Percentiles rank a stretch among this genome's conserved stretches.
These are phyloP conservation scores for Suillus subaureus DNA, from an alignment of 768 basidiomycete species.

Conservation along the genomic window DNA sequence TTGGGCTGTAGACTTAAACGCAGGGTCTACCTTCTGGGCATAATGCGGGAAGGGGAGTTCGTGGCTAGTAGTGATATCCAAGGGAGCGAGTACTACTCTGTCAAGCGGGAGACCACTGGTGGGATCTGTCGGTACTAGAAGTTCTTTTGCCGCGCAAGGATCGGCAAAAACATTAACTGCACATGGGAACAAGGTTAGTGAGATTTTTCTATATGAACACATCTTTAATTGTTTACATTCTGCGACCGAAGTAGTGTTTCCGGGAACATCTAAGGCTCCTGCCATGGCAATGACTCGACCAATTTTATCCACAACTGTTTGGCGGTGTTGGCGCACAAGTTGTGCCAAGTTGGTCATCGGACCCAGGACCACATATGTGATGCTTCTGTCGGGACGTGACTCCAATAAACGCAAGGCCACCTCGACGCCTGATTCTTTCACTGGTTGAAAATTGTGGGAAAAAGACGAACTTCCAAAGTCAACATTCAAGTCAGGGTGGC, in stretches of 20 bases:
- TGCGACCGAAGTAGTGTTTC: constrained; percentile 79
- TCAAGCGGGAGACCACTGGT: constrained; percentile 58
- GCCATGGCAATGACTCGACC: constrained; percentile 90
- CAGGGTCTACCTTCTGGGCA: constrained; percentile 56
- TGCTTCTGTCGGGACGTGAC: constrained; percentile 47
- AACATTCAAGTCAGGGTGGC: constrained; percentile 65
- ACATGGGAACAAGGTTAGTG: neutral
- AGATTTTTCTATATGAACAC: constrained; percentile 4
- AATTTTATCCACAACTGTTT: constrained; percentile 56
- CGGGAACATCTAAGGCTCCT: constrained; percentile 90
- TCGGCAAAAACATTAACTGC: constrained; percentile 88
- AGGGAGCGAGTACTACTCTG: constrained; percentile 68
- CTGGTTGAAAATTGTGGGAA: constrained; percentile 49
- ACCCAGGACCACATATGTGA: constrained; percentile 76
- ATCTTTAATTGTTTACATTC: constrained; percentile 62
- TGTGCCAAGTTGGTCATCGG: constrained; percentile 81
- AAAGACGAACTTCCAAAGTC: constrained; percentile 18
- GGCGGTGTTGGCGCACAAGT: constrained; percentile 57
- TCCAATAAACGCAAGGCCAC: constrained; percentile 58
- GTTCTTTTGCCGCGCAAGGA: constrained; percentile 76
- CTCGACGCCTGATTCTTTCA: constrained; percentile 50
- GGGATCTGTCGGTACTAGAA: constrained; percentile 49
- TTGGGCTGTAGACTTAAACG: constrained; percentile 48
- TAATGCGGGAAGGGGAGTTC: constrained; percentile 75
- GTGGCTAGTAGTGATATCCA: constrained; percentile 85